These are phyloP conservation scores for Wickerhamiella qilinensis DNA, from an alignment of 805 yeast species.

Conservation along the genomic window DNA sequence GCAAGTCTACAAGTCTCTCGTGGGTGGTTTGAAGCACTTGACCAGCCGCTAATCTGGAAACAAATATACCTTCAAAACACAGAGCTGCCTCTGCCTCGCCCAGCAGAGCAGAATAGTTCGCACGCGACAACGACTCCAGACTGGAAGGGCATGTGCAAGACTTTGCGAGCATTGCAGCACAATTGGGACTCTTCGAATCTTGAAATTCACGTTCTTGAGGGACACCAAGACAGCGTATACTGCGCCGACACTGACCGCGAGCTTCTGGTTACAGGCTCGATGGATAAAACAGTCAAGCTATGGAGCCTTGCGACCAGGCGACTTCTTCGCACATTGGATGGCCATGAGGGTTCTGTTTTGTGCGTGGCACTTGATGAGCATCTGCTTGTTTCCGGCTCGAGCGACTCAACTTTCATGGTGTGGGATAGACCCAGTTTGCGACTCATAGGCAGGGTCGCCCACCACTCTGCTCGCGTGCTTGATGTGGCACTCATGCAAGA, in stretches of 20 bases:
- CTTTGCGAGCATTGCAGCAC: slow-evolving; percentile 2
- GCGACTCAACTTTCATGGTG: slow-evolving; percentile 17
- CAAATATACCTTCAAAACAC: slow-evolving; percentile 6
- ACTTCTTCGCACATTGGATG: slow-evolving; percentile 11
- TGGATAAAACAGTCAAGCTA: slow-evolving; percentile 21
- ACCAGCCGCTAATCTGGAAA: slow-evolving; percentile 13
- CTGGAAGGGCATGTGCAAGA: slow-evolving; percentile 14
- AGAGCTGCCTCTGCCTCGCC: slow-evolving; percentile 9
- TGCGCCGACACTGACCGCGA: slow-evolving; percentile 62
- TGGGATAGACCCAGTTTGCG: slow-evolving; percentile 88
- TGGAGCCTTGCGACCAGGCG: slow-evolving; percentile 19
- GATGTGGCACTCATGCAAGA: slow-evolving; percentile 66
- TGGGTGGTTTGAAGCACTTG: slow-evolving; percentile 11
- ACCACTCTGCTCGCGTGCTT: slow-evolving; percentile 87
- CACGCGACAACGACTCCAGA: no score
- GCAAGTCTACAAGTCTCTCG: slow-evolving; percentile 12
- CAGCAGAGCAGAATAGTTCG: slow-evolving; percentile 7
- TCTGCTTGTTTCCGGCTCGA: slow-evolving; percentile 6
- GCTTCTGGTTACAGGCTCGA: slow-evolving; percentile 65
- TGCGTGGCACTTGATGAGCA: slow-evolving; percentile 5
- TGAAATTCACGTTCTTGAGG: slow-evolving; percentile 22
- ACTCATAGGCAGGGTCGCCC: slow-evolving; percentile 61
- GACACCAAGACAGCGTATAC: slow-evolving; percentile 75
- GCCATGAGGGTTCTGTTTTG: slow-evolving; percentile 6
- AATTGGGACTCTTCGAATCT: slow-evolving; percentile 6